Evolutionary conservation across 176 grass and related monocot genomes (phyloP).

Genomic region (Triticum timopheevii): DNA sequence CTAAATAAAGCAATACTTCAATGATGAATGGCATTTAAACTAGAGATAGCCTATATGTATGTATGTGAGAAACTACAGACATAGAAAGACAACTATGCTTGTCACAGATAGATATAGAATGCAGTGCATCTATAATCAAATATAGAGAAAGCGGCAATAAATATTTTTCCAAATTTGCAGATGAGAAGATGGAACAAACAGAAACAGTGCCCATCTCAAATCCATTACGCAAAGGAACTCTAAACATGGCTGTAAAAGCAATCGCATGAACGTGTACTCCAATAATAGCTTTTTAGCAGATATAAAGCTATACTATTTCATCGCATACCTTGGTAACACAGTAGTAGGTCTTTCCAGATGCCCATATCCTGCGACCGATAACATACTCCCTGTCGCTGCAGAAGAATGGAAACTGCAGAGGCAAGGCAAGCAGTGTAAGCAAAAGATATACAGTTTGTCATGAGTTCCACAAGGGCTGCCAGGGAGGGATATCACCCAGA

Average conservation of each 20-base stretch:
- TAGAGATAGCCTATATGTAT: background rate
- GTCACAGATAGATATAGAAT: background rate
- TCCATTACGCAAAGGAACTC: background rate
- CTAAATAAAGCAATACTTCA: background rate
- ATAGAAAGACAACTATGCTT: background rate
- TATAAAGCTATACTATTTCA: background rate
- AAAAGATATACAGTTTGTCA: background rate
- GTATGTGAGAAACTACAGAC: background rate
- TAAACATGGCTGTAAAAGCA: background rate
- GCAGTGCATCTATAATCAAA: background rate
- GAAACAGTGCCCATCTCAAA: background rate
- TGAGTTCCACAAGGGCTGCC: background rate
- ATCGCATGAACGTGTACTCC: background rate
- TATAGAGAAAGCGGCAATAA: background rate
- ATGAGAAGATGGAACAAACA: background rate
- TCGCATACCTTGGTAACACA: slow-evolving; percentile 80
- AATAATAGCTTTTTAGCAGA: background rate
- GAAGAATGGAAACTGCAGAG: slow-evolving; percentile 90
- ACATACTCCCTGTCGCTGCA: slow-evolving; percentile 92
- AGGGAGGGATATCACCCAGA: background rate
- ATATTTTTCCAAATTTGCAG: background rate
- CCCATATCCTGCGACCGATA: slow-evolving; percentile 92
- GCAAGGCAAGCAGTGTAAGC: slow-evolving; percentile 18
- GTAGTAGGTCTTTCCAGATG: slow-evolving; percentile 65
- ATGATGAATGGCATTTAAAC: background rate